These are phyloP conservation scores for Ceratobasidium sp. DNA, from an alignment of 1,284 basidiomycete genomes.

Conservation along the genomic window DNA sequence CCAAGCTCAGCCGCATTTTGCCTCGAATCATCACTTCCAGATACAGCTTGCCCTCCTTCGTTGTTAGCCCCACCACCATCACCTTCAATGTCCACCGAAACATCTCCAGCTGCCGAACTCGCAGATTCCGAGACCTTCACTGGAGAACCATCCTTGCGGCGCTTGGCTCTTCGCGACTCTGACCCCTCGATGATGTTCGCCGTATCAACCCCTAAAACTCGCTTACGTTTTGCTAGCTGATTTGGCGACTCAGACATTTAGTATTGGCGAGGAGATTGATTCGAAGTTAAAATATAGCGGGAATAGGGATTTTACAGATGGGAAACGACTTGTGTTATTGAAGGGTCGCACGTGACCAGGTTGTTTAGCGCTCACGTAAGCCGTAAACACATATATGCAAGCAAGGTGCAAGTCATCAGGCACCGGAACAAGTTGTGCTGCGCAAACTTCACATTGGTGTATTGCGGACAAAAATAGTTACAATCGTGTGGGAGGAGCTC, in stretches of 20 bases:
- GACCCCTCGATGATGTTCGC: constrained; percentile 47
- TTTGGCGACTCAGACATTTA: constrained; percentile 37
- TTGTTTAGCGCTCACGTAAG: constrained; percentile 36
- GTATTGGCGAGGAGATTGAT: neutral
- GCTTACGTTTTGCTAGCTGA: constrained; percentile 41
- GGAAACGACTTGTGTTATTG: constrained; percentile 32
- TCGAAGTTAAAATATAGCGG: neutral
- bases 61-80: neutral
- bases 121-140: constrained; percentile 38
- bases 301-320: neutral
- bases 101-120: constrained; percentile 25
- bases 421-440: too few relatives aligned
- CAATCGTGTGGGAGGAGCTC: neutral
- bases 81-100: constrained; percentile 21
- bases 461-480: neutral
- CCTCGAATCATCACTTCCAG: neutral
- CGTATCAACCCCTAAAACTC: constrained; percentile 43
- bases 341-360: constrained; percentile 23
- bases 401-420: neutral
- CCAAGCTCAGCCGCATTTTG: constrained; percentile 64
- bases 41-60: neutral
- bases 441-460: neutral
- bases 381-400: neutral
- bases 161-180: constrained; percentile 39
- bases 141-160: constrained; percentile 44